phyloP scores from a whole-genome alignment of 2,329 filamentous ascomycete species.

The Monosporascus sp. region DNA sequence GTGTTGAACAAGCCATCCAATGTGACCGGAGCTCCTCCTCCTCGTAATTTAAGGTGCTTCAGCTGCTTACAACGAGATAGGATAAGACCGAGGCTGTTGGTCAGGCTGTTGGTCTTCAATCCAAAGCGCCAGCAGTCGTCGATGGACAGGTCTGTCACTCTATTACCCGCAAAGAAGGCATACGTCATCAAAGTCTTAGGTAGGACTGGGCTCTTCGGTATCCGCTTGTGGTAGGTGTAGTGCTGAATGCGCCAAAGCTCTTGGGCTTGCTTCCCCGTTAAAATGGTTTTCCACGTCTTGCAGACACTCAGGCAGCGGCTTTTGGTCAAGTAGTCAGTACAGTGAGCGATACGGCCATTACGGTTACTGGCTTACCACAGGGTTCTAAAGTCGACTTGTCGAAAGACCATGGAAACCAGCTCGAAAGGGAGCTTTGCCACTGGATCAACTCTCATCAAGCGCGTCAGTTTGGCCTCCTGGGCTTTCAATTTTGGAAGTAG shows the following conservation, averaged over 20 bases:
- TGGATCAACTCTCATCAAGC: slow-evolving; percentile 15
- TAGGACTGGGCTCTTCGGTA: slow-evolving; percentile 5
- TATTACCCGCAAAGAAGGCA: slow-evolving; percentile 3
- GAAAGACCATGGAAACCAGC: slow-evolving; percentile 20
- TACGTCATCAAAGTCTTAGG: slow-evolving; percentile 4
- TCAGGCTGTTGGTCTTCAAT: slow-evolving; percentile 4
- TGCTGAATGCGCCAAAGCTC: slow-evolving; percentile 19
- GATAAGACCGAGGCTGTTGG: slow-evolving; percentile 3
- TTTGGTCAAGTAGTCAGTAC: not conserved
- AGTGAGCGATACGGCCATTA: not conserved
- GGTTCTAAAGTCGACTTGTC: slow-evolving; percentile 14
- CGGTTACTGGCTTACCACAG: slow-evolving; percentile 13
- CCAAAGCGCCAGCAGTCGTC: slow-evolving; percentile 8
- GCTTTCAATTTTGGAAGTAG: slow-evolving; percentile 13
- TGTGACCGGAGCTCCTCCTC: not conserved
- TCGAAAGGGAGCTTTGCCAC: slow-evolving; percentile 20
- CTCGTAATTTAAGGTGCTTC: slow-evolving; percentile 15
- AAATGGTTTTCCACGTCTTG: slow-evolving; percentile 17
- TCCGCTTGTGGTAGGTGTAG: not conserved
- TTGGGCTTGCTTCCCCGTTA: slow-evolving; percentile 9
- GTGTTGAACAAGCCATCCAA: not conserved
- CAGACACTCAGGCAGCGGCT: slow-evolving; percentile 23
- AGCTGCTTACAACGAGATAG: slow-evolving; percentile 8
- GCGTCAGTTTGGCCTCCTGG: slow-evolving; percentile 14
- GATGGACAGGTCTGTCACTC: slow-evolving; percentile 13